Base-by-base conservation (phyloP, 2,329 filamentous ascomycete genomes). In the Conoideocrella luteorostrata region DNA sequence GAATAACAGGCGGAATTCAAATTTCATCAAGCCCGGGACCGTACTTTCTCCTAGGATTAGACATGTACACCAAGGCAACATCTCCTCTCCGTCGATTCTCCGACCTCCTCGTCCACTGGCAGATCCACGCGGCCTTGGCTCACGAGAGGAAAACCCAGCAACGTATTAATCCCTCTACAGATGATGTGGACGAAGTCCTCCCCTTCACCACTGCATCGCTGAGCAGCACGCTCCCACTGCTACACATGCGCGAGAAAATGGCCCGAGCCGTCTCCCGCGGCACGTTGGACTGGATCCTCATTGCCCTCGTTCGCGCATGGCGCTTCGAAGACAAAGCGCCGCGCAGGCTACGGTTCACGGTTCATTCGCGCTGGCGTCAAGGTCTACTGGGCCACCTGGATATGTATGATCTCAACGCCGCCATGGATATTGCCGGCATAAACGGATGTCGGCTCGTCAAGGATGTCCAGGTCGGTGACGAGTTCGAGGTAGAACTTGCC, bases 101-200 rank as follows among this genome's bases (percentile, higher is more conserved):
- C 5, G 82, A 86, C 58, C 63, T 85, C 37, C 57, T 85, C 24
- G 71, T 76, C 2, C 80, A 84, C 62, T 84, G 78, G 77, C 80
- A 85, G 58, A 76, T 85, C 48, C 74, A 82, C 54, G 74, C 73
- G 3, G 72, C 77, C 9, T 62, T 85, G 24, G 63, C 66, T 12
- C 60, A 69, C 46, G 71, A 75, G 51, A 65, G 69, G 7, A 53
- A 63, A 29, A 48, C 48, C 20, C 45, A 54, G 33, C 51, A 56
- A 15, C 46, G 42, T 12, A 48, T 65, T 28, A 52, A 60, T 21
- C 41, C 54, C 7, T 29, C 47, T 6, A 40, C 47, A 15, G 62
- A 65, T 33, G 45, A 62, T 30, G 22, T 62, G 39, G 52, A 59
- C 32, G 50, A 53, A 5, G 67, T 70, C 48, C 63, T 78, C 10